Evolutionary conservation across 2,329 filamentous ascomycete species (phyloP).

Genomic region (Colletotrichum destructivum): DNA sequence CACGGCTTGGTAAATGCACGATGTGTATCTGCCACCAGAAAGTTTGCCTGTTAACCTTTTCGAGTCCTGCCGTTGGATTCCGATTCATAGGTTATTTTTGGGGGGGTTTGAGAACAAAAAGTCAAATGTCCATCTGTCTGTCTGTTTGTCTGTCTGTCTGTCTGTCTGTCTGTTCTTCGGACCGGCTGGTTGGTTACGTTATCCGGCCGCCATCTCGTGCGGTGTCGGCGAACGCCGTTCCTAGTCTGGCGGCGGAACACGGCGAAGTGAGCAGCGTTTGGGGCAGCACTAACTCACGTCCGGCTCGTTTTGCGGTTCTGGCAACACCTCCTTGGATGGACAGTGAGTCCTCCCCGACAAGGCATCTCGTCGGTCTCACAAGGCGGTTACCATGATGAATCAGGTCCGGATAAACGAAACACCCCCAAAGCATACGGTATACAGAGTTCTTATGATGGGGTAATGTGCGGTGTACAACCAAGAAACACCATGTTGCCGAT

Average conservation of each 20-base stretch:
- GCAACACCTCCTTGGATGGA: background rate
- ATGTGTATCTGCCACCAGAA: conserved; percentile 11
- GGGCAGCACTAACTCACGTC: conserved; percentile 6
- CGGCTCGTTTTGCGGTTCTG: background rate
- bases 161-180: background rate
- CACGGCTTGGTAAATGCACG: conserved; percentile 21
- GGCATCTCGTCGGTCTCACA: background rate
- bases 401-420: conserved; percentile 24
- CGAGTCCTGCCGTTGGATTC: conserved; percentile 1
- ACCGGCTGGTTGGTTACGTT: conserved; percentile 32
- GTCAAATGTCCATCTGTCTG: no score
- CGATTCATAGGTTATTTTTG: background rate
- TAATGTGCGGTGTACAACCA: no score
- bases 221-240: conserved; percentile 34
- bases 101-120: background rate
- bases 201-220: conserved; percentile 11
- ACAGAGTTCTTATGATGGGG: no score
- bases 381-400: background rate
- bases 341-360: background rate
- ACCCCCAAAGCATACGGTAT: conserved; percentile 3
- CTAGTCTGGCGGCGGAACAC: conserved; percentile 22
- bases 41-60: conserved; percentile 18
- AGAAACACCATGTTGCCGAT: conserved; percentile 8
- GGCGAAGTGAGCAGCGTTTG: conserved; percentile 26
- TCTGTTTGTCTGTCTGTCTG: no score